Base-by-base conservation (phyloP, 2,329 filamentous ascomycete genomes). In the Endothia cerciana region DNA sequence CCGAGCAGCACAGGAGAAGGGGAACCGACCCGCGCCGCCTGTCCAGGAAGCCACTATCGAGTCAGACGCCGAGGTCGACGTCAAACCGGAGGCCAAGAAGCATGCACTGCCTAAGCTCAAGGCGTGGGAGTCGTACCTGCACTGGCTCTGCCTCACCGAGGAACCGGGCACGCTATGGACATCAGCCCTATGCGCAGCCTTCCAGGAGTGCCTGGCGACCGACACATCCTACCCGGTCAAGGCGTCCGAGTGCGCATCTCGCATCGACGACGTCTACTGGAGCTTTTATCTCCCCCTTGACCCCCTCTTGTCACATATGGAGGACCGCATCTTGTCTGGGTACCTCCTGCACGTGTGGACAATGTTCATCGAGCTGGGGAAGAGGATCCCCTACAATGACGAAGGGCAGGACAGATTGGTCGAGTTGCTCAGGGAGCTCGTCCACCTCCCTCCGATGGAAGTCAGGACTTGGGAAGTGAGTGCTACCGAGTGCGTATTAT, bases 191-290 rank as follows among this genome's bases (percentile, higher is more conserved):
- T 68, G 63, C 36, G 57, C 65, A 8, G 65, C 63, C 33, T 67
- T 67, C 41, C 63, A 56, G 17, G 63, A 67, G n/a, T 67, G 65
- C 40, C 63, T 67, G 0, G 40, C 11, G 10, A 53, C 47, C 3
- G 40, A 47, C 22, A 51, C 55, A 28, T 51, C 43, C 6, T 30
- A 33, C 28, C n/a, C 33, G 25, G n/a, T 38, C 25, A 65, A 28
- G 19, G 56, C 66, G 10, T 47, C 66, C 19, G 66, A 65, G 19
- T 60, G 65, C 43, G 66, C 66, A 25, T 64, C 60, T 11, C 63
- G 66, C 41, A 65, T 68, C 19, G 66, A 68, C 49, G 66, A 68
- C 56, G 62, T 68, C n/a, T 68, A 68, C 63, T 68, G 66, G 66
- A 68, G 66, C 60, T 68, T 65, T n/a, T 68, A 68, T 40, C 58